Evolutionary conservation across 2,329 filamentous ascomycete species (phyloP), one percentile per base, ranked within the genome.

Genomic region (Fusarium compactum): DNA sequence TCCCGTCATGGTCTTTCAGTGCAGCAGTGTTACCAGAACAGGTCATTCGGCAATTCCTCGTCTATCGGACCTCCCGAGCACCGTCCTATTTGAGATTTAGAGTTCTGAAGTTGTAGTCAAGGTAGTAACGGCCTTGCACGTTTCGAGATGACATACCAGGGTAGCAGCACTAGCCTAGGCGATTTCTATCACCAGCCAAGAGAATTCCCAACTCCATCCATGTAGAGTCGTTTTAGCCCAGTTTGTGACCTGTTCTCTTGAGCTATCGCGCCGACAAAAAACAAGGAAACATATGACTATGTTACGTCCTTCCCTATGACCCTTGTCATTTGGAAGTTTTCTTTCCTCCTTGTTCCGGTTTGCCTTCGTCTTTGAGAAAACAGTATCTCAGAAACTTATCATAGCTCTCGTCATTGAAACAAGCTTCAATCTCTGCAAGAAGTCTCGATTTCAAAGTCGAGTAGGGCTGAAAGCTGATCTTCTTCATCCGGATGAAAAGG

Each of bases 381-480:
- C 34, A 38, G 10, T 38, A 38, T 38, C 34, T 38, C 34, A 38
- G 7, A 6, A 38, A 38, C 34, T 38, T 38, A n/a, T 6, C 9
- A 6, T 38, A 38, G 18, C 34, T 38, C 34, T 8, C 24, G 22
- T 44, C 32, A 5, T 30, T 43, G 29, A 32, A 62, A 15, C 25
- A 55, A 24, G 24, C 30, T 9, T 20, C 29, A 18, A 72, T 45
- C 12, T 55, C 69, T 5, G 63, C 22, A 7, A 71, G 48, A 0
- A 75, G 52, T 16, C 73, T 62, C 9, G 55, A 20, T 30, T 62
- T 58, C 5, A 75, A 30, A 12, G 62, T 70, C 5, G 68, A 56
- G 24, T 68, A 75, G 3, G 74, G 74, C 20, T 62, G 48, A 20
- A 64, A 76, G 1, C 52, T 8, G 20, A 76, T 45, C 40, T 58